These are phyloP conservation scores for Mycena alexandri DNA, from an alignment of 768 basidiomycete species.

Conservation along the genomic window DNA sequence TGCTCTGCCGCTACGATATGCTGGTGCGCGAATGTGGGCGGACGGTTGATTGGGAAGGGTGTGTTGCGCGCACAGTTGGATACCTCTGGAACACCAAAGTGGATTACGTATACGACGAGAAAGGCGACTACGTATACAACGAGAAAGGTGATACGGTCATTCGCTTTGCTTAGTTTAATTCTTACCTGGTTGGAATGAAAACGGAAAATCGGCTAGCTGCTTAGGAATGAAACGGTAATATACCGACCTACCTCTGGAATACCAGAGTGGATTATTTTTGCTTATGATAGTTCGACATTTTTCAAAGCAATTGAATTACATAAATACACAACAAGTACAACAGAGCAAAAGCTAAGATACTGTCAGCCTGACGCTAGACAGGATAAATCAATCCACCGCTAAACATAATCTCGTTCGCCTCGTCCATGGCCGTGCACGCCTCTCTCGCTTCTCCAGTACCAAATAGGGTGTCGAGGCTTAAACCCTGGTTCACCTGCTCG, in stretches of 20 bases:
- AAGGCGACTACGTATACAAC: constrained; percentile 2
- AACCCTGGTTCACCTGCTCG: constrained; percentile 81
- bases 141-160: neutral
- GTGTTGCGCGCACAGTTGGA: constrained; percentile 28
- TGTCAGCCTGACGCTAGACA: constrained; percentile 23
- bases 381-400: constrained; percentile 63
- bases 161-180: constrained; percentile 27
- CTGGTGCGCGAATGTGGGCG: constrained; percentile 51
- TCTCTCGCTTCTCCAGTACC: constrained; percentile 84
- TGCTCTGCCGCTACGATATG: constrained; percentile 55
- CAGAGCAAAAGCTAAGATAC: constrained; percentile 15
- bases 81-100: constrained; percentile 14
- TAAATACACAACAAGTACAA: constrained; percentile 25
- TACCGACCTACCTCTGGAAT: no score
- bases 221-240: no score
- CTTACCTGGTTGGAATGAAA: no score
- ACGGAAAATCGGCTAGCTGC: no score
- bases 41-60: constrained; percentile 47
- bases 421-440: constrained; percentile 81
- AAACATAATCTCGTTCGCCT: constrained; percentile 87
- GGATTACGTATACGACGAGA: constrained; percentile 11
- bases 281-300: no score
- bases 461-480: constrained; percentile 77
- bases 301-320: constrained; percentile 5
- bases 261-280: no score